Evolutionary conservation across 202 grass and related monocot genomes (phyloP), one percentile per base, ranked within the genome.

Genomic region (Dendrocalamus latiflorus): DNA sequence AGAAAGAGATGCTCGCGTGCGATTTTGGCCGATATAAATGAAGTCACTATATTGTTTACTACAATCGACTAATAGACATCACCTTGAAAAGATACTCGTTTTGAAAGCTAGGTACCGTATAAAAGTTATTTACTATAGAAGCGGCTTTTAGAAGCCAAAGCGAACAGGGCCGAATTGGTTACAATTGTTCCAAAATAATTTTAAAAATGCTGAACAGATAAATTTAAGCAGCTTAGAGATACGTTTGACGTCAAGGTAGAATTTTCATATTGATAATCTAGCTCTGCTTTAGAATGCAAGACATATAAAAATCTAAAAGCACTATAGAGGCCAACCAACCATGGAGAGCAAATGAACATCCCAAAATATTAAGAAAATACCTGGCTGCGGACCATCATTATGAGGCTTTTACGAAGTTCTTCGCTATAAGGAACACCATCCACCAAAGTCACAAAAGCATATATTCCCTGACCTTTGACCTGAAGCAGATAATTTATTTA

Each of bases 381-480:
- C 94, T 97, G 94, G 30, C 87, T 92, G 54, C 94, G 90, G 68
- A 97, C 94, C 64, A 84, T 85, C 62, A 86, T 24, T 83, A 92
- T 87, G 65, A 97, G 90, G 60, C 84, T 91, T 81, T 93, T 97
- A 7, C 88, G 77, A 79, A 97, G 86, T 73, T 94, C 92, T 83
- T 91, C 92, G 50, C 92, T 93, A 47, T 92, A 97, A 53, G 86
- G 86, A 93, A 94, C 84, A 63, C 91, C 92, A 49, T 94, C 92
- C n/a, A 88, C 92, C 82, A 97, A 88, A 62, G 90, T 92, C 50
- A 97, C 92, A 86, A 97, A 97, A 56, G 92, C 94, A 89, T 97
- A 97, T 83, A 97, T 97, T 41, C 92, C 94, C 75, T 94, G 92
- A 13, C 94, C 94, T 86, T 97, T 97, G 71, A 97, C 86, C 93